Evolutionary conservation across 78 protist genomes (phyloP), one percentile per base, ranked within the genome.

Genomic region (Dictyostelium purpureum): DNA sequence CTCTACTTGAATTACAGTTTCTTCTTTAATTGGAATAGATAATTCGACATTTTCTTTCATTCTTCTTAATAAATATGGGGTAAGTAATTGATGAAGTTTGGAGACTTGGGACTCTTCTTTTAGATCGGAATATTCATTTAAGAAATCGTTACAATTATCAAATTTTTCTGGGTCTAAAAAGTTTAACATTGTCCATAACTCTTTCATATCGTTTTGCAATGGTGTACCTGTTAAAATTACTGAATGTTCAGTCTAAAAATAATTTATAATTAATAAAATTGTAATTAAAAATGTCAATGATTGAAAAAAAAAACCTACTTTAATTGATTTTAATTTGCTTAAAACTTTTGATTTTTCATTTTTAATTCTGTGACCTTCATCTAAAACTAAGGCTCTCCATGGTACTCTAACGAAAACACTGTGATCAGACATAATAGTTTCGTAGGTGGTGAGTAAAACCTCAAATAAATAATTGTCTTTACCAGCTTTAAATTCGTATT

Each of bases 181-280:
- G 71, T 94, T 76, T 51, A 98, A 83, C 91, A 98, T 92, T 35
- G 96, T 59, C 99, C 98, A 99, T 18, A 99, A 95, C 92, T 98
- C 99, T 66, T 88, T 69, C 87, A 82, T 87, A 57, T 69, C 88
- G 71, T 97, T 97, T 82, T 98, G 99, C 45, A 98, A 82, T 37
- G 99, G 99, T 33, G 99, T 98, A 59, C 99, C 99, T 35, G 99
- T 98, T 75, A 97, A n/a, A 54, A 90, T 90, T 21, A 90, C 38
- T 28, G 88, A 71, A 66, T 90, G 94, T 78, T 77, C 88, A 65
- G 82, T 61, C 80, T 71, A 9, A 9, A 61, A 35, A 12, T 37
- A 33, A n/a, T 45, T 19, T 63, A 31, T 24, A 57, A 45, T 12
- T 89, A 93, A 28, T 6, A 59, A 42, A 49, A 21, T 24, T 9